Percentiles rank a stretch among this genome's conserved stretches.
Conservation (phyloP, 139 green algal species). For the Tetraselmis chui region DNA sequence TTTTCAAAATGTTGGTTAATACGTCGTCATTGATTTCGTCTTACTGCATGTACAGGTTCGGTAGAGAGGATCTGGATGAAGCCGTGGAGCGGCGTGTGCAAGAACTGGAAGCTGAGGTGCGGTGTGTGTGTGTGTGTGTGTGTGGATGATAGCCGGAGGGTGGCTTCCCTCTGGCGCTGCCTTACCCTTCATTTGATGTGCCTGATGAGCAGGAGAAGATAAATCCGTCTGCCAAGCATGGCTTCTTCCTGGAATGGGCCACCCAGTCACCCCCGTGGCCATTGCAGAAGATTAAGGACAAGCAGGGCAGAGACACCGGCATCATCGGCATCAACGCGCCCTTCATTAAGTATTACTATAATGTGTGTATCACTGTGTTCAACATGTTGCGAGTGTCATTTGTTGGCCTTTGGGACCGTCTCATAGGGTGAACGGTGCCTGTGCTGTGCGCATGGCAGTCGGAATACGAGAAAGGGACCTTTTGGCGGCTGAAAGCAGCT, state of each 20-base stretch:
- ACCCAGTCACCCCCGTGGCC: slow-evolving; percentile 10
- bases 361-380: background rate
- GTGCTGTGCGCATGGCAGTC: background rate
- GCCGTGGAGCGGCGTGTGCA: background rate
- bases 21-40: no score
- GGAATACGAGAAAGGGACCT: slow-evolving; percentile 12
- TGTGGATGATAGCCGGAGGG: background rate
- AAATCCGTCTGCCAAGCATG: background rate
- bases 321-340: slow-evolving; percentile 17
- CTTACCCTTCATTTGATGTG: background rate
- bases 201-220: background rate
- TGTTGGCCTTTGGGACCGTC: background rate
- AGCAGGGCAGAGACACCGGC: slow-evolving; percentile 17
- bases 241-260: slow-evolving; percentile 17
- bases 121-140: background rate
- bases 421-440: background rate
- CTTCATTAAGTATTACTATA: slow-evolving; percentile 27
- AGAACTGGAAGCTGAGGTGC: background rate
- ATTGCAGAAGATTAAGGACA: slow-evolving; percentile 18
- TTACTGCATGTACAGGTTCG: background rate
- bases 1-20: no score
- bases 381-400: background rate
- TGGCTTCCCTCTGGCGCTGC: background rate
- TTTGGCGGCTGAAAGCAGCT: slow-evolving; percentile 22
- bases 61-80: background rate